Evolutionary conservation across 2,329 filamentous ascomycete genomes (phyloP), one percentile per base, ranked within the genome.

Genomic region (Moelleriella libera): DNA sequence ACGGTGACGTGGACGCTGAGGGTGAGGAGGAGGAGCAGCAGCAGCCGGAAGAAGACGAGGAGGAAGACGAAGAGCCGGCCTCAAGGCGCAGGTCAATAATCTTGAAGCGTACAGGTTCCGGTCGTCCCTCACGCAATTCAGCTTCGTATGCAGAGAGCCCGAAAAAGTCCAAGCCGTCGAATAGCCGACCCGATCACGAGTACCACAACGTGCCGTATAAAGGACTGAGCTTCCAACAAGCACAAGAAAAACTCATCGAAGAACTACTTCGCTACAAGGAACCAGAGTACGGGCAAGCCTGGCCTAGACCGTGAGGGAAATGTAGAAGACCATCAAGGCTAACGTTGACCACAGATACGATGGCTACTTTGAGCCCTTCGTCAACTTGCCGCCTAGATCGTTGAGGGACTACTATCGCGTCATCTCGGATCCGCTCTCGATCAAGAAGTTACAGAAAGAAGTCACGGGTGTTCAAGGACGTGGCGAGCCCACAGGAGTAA

Each of bases 361-460:
- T 45, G 84, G 83, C 40, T 78, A 80, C 51, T 83, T 81, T 53
- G 74, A 80, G 52, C 81, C 85, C 0, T 95, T 94, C 57, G 68
- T 88, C 49, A 84, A 85, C 56, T 72, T 94, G 30, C 88, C 88
- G 0, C 75, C 84, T 30, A 79, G 86, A 32, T 74, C 75, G 44
- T 67, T 94, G 43, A 86, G 82, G 55, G 88, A 95, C 57, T 96
- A 96, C 63, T 95, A 92, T 63, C 78, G 83, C 56, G 68, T 90
- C 49, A 92, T 96, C 55, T 78, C 79, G 48, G 80, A 89, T 51
- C 89, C 89, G 0, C 72, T 90, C 37, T 92, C 86, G 1, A 68
- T 96, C 32, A 83, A 81, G 54, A 81, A 79, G 48, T 72, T 95
- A 9, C 80, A 88, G 59, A 90, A 89, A 63, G 75, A 80, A 52